Conservation (phyloP, 169 alveolate species). For the Plasmodium vinckei region DNA sequence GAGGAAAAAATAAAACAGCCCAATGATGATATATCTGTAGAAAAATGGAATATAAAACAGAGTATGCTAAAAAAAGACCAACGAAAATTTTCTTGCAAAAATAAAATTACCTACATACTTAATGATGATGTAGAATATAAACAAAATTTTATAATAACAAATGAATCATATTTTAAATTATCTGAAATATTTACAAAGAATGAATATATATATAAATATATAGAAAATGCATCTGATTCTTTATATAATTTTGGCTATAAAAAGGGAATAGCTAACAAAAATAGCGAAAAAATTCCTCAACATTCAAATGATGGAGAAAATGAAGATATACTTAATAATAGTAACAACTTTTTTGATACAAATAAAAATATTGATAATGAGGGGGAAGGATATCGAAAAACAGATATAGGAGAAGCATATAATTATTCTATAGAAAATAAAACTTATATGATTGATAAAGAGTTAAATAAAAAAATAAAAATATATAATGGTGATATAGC, state of each 20-base stretch:
- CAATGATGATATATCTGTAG: background rate
- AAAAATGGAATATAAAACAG: background rate
- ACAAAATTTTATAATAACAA: conserved; percentile 1
- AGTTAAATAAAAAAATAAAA: conserved; percentile 23
- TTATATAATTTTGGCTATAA: conserved; percentile 11
- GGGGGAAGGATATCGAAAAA: background rate
- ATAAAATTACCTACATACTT: background rate
- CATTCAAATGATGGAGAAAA: background rate
- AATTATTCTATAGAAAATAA: conserved; percentile 14
- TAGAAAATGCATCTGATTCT: background rate
- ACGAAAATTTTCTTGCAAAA: background rate
- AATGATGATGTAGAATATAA: conserved; percentile 8
- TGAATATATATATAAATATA: background rate
- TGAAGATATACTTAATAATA: background rate
- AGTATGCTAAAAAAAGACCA: background rate
- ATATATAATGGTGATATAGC: conserved; percentile 44
- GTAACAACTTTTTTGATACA: background rate
- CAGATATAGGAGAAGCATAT: background rate
- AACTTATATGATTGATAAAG: conserved; percentile 22
- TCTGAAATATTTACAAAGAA: background rate
- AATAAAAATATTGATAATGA: background rate
- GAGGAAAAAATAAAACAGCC: background rate
- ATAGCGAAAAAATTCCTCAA: background rate
- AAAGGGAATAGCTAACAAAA: background rate
- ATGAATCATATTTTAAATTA: conserved; percentile 2